Evolutionary conservation across 306 rosid species (phyloP).

Genomic region (Gastrolobium villosum): DNA sequence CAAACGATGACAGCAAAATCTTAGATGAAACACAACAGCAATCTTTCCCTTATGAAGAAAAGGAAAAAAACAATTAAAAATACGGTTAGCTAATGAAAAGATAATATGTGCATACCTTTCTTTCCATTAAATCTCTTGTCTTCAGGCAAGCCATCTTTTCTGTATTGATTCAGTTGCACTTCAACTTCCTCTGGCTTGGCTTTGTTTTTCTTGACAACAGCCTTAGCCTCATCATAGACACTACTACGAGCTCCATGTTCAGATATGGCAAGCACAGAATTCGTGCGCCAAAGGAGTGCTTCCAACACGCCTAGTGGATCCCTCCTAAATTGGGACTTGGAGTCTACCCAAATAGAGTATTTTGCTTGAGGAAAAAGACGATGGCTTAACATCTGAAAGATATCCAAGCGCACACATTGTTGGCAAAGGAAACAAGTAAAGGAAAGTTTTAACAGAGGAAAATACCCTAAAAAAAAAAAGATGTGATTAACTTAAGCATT

Average conservation of each 20-base stretch:
- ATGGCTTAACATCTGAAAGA: constrained; percentile 88
- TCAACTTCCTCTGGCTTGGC: constrained; percentile 97
- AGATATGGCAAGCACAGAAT: constrained; percentile 85
- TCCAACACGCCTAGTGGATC: constrained; percentile 95
- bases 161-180: constrained; percentile 84
- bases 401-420: constrained; percentile 41
- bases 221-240: constrained; percentile 94
- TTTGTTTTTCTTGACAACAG: constrained; percentile 94
- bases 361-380: constrained; percentile 92
- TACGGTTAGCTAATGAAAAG: constrained; percentile 31
- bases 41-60: background rate
- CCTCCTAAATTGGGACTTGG: constrained; percentile 96
- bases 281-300: constrained; percentile 90
- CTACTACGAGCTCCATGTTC: constrained; percentile 99
- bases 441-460: background rate
- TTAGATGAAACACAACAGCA: constrained; percentile 6
- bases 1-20: constrained; percentile 12
- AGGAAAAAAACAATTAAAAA: background rate
- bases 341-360: constrained; percentile 97
- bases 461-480: background rate
- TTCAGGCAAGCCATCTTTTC: constrained; percentile 80
- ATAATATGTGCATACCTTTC: constrained; percentile 67
- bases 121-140: constrained; percentile 88
- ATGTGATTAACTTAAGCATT: constrained; percentile 6
- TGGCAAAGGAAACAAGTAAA: constrained; percentile 26